A percentile compares a stretch with the other conserved stretches of the same genome.
Evolutionary conservation across 306 rosid genomes (phyloP).

Genomic region (Castanea crenata): DNA sequence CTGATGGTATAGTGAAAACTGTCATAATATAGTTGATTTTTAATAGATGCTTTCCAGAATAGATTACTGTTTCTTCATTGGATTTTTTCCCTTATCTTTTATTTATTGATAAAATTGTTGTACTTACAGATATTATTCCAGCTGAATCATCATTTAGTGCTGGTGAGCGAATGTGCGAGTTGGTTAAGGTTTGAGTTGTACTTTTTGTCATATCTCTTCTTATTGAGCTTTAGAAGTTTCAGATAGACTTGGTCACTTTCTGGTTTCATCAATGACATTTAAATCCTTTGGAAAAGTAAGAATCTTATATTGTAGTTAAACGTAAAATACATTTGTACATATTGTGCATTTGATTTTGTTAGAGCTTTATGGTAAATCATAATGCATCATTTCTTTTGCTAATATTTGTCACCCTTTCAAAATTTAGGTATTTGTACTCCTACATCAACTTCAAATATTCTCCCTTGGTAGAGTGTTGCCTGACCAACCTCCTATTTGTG

Average conservation of each 20-base stretch:
- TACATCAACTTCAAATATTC: constrained; percentile 83
- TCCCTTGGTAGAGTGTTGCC: constrained; percentile 71
- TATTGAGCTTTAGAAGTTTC: not conserved
- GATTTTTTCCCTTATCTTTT: not conserved
- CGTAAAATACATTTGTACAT: not conserved
- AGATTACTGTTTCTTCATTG: not conserved
- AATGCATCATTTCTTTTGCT: not conserved
- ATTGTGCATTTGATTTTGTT: not conserved
- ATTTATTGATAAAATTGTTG: constrained; percentile 21
- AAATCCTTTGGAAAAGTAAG: not conserved
- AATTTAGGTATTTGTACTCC: constrained; percentile 78
- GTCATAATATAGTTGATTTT: not conserved
- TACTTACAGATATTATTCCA: constrained; percentile 46
- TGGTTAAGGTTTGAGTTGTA: constrained; percentile 69
- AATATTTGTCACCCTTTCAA: constrained; percentile 8
- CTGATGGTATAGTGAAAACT: constrained; percentile 44
- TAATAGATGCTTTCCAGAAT: not conserved
- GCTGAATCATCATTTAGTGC: constrained; percentile 66
- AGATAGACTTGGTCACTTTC: not conserved
- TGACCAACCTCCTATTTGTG: constrained; percentile 67
- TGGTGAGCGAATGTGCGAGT: constrained; percentile 86
- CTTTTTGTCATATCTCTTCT: not conserved
- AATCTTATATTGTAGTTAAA: not conserved
- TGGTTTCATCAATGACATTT: not conserved
- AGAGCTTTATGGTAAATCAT: not conserved